Percentiles rank a stretch among this genome's conserved stretches.
These are phyloP conservation scores for Begonia masoniana DNA, from an alignment of 306 rosid genomes.

Conservation along the genomic window DNA sequence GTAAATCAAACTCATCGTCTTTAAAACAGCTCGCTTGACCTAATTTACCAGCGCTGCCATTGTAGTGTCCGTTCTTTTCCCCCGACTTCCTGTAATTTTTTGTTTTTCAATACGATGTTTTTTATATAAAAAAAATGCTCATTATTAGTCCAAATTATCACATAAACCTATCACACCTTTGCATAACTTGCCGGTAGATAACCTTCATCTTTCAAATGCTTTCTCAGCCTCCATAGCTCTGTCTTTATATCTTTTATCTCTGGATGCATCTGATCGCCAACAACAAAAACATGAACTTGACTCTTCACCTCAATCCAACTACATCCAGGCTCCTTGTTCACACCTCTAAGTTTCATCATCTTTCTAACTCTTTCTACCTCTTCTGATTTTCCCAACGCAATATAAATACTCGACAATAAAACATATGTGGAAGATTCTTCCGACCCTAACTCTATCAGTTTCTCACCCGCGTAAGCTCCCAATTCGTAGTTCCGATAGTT, in stretches of 20 bases:
- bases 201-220: slow-evolving; percentile 62
- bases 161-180: too few species aligned
- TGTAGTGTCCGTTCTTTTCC: too few species aligned
- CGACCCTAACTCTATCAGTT: slow-evolving; percentile 62
- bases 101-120: too few species aligned
- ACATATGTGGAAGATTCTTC: slow-evolving; percentile 67
- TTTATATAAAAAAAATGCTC: too few species aligned
- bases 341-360: slow-evolving; percentile 65
- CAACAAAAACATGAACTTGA: slow-evolving; percentile 79
- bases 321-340: slow-evolving; percentile 77
- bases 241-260: slow-evolving; percentile 35
- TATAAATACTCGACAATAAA: slow-evolving; percentile 56
- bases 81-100: too few species aligned
- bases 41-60: too few species aligned
- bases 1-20: too few species aligned
- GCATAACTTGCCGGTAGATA: slow-evolving; percentile 17
- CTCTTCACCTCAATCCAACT: slow-evolving; percentile 82
- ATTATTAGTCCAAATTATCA: too few species aligned
- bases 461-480: slow-evolving; percentile 81
- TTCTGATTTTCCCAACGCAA: slow-evolving; percentile 47
- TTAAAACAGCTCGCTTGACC: too few species aligned
- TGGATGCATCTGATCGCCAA: slow-evolving; percentile 74
- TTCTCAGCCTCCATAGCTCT: slow-evolving; percentile 33
- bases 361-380: slow-evolving; percentile 71
- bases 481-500: slow-evolving; percentile 53